A percentile compares a stretch with the other conserved stretches of the same genome.
phyloP scores from a whole-genome alignment of 495 filamentous ascomycete genomes.

The Penicillium alfredii region DNA sequence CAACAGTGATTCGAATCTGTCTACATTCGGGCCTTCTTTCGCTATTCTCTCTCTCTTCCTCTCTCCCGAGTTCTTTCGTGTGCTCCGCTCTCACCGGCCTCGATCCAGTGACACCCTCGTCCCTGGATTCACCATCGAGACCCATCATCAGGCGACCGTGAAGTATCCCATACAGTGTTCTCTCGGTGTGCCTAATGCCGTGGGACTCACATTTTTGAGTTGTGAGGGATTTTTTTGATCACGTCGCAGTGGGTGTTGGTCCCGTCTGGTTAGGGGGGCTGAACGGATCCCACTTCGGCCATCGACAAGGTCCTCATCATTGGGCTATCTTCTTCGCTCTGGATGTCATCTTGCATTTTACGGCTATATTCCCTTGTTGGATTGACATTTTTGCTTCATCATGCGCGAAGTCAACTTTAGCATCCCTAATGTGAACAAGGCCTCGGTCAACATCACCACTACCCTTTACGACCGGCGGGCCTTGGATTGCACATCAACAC shows the following conservation, averaged over 20 bases:
- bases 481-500: slow-evolving; percentile 94
- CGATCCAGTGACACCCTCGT: slow-evolving; percentile 1
- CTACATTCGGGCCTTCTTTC: slow-evolving; percentile 6
- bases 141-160: not conserved
- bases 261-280: slow-evolving; percentile 19
- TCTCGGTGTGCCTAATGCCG: slow-evolving; percentile 17
- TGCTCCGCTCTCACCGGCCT: not conserved
- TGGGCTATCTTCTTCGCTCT: slow-evolving; percentile 6
- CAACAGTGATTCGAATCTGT: too few relatives aligned
- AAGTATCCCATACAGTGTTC: slow-evolving; percentile 3
- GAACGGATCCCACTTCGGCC: slow-evolving; percentile 9
- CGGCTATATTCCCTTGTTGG: slow-evolving; percentile 3
- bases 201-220: slow-evolving; percentile 9
- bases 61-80: not conserved
- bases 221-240: slow-evolving; percentile 10
- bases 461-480: slow-evolving; percentile 96
- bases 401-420: slow-evolving; percentile 99
- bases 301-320: slow-evolving; percentile 21
- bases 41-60: not conserved
- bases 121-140: slow-evolving; percentile 7
- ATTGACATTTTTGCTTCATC: slow-evolving; percentile 22
- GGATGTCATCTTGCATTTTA: slow-evolving; percentile 12
- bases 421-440: slow-evolving; percentile 99
- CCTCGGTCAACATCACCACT: slow-evolving; percentile 97
- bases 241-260: slow-evolving; percentile 11